Base-by-base conservation (phyloP, 306 rosid species). In the Fragaria iinumae region DNA sequence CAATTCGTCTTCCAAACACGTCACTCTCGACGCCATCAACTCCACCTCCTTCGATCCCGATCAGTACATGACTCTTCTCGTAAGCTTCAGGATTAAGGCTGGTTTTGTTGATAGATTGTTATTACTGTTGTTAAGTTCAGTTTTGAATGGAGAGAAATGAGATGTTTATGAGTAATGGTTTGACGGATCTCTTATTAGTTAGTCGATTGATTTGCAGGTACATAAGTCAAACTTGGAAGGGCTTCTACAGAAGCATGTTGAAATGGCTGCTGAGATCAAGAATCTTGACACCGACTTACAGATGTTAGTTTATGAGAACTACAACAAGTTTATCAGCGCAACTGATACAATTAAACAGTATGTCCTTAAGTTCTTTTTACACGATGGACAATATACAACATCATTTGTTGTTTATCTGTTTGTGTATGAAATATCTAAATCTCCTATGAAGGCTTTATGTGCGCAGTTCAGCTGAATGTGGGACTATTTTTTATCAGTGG, bases 251-350 rank as follows among this genome's bases (percentile, higher is more conserved):
- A 85, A 84, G 55, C 97, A 95, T 70, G 93, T 92, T 55, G 90
- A 88, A 74, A 83, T 92, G 92, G 97, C 98, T 2, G 97, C 98
- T 21, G 98, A 95, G 81, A 92, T 92, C n/a, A 95, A 95, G 96
- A 95, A 95, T 88, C 97, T 95, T 3, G 98, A 95, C 77, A 95
- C 97, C 13, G 98, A 92, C 80, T 80, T 95, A 79, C 98, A 95
- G 84, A 95, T 92, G 97, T 73, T 95, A 23, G 97, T 95, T 4
- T 95, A 90, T 67, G 98, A 95, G 86, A 89, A 95, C 80, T 95
- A 92, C 81, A 95, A 90, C 82, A 95, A 92, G 85, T 92, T 95
- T 81, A 86, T 95, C 75, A 90, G 97, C 27, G 97, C 96, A 25
- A 95, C 98, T 0, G 98, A 92, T 85, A 88, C 97, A 8, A 92